Base-by-base conservation (phyloP, 1,284 basidiomycete species). In the Phaffia rhodozyma region DNA sequence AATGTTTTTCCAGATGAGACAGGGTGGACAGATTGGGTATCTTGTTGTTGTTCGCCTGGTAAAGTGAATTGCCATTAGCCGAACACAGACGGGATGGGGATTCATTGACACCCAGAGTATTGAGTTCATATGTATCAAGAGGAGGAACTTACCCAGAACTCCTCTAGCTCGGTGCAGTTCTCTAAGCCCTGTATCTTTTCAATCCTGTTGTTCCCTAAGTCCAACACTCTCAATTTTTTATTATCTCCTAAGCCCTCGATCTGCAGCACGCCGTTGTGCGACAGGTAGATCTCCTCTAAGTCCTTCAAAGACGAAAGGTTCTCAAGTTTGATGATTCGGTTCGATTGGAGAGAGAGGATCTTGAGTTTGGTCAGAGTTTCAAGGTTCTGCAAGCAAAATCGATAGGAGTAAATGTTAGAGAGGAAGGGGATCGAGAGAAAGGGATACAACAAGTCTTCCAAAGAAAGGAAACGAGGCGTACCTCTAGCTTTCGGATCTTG, bases 201-300 rank as follows among this genome's bases (percentile, higher is more conserved):
- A 63, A 98, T 82, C 72, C 85, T 86, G 75, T 98, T 98, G 69
- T 83, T 86, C 27, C 88, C 89, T 20, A 97, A 75, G 72, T 98
- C 94, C 30, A 98, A 78, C 0, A 90, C 93, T 23, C 84, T 86
- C 21, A 98, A 80, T 69, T 89, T 86, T 68, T 89, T 90, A 70
- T 91, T 92, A 55, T 85, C 78, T 62, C 90, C 86, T 20, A 98
- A 77, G 0, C 91, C 92, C 73, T 94, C 89, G n/a, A 98, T 75
- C 68, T 80, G 80, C 67, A 83, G 80, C 23, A 98, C 75, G 0
- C 94, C 96, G 69, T 97, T 98, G 73, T 98, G 93, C 59, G 89
- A 91, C 55, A 98, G 79, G 75, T 97, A 97, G 4, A 98, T 77
- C 75, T 98, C 90, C 71, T 96, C 89, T 21, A 98, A 80, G 43